Evolutionary conservation across 192 early-diverging fungal species (phyloP).

Genomic region (Podila verticillata): DNA sequence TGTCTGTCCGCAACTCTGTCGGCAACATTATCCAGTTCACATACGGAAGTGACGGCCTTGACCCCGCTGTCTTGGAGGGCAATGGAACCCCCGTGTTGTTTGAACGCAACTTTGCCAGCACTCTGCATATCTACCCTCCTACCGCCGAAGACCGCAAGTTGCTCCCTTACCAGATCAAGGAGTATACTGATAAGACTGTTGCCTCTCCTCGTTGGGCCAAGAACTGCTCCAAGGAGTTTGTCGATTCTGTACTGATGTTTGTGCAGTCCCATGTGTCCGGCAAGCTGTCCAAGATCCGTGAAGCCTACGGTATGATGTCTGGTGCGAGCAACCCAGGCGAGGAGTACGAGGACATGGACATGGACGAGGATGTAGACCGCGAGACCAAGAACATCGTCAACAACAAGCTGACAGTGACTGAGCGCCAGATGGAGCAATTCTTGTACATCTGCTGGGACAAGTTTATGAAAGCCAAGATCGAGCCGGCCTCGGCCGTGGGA

Average conservation of each 20-base stretch:
- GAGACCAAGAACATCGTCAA: conserved; percentile 63
- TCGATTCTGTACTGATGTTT: conserved; percentile 67
- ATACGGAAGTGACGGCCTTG: conserved; percentile 96
- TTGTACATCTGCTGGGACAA: conserved; percentile 82
- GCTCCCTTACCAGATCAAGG: conserved; percentile 72
- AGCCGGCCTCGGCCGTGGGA: conserved; percentile 96
- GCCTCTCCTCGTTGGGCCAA: conserved; percentile 59
- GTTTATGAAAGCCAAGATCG: conserved; percentile 90
- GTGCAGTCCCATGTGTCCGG: conserved; percentile 64
- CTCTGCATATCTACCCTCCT: conserved; percentile 27
- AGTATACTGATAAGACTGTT: conserved; percentile 60
- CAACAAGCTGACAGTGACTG: conserved; percentile 78
- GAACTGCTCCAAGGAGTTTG: conserved; percentile 69
- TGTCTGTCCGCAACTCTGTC: conserved; percentile 91
- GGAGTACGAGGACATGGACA: conserved; percentile 65
- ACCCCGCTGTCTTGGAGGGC: conserved; percentile 94
- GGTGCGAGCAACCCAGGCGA: conserved; percentile 60
- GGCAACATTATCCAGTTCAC: conserved; percentile 94
- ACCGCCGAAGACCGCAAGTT: conserved; percentile 53
- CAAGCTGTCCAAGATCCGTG: conserved; percentile 67
- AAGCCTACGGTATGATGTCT: conserved; percentile 60
- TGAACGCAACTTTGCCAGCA: conserved; percentile 73
- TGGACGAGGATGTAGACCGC: conserved; percentile 53
- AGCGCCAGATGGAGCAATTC: conserved; percentile 76
- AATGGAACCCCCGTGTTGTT: conserved; percentile 90